Percentiles rank a stretch among this genome's conserved stretches.
These are phyloP conservation scores for Aspergillus udagawae DNA, from an alignment of 2,329 filamentous ascomycete genomes.

Conservation along the genomic window DNA sequence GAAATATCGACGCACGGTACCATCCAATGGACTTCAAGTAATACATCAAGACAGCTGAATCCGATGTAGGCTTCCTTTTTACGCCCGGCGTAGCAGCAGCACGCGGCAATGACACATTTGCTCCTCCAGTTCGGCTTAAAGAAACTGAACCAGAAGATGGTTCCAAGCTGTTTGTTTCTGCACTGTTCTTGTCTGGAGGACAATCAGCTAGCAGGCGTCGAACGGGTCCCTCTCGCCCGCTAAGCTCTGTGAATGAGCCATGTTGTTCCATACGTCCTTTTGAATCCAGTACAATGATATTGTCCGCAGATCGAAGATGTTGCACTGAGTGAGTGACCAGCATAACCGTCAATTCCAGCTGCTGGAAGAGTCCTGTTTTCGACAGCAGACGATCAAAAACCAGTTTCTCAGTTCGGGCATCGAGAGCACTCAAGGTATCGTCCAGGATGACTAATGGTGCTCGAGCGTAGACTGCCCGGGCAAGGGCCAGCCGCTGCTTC, in stretches of 20 bases:
- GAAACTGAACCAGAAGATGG: not conserved
- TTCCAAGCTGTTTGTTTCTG: not conserved
- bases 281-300: not conserved
- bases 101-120: not conserved
- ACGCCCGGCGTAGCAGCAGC: not conserved
- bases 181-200: not conserved
- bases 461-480: slow-evolving; percentile 16
- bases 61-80: not conserved
- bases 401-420: slow-evolving; percentile 1
- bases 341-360: slow-evolving; percentile 8
- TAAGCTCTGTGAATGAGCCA: slow-evolving; percentile 25
- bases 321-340: slow-evolving; percentile 10
- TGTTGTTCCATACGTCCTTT: not conserved
- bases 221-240: not conserved
- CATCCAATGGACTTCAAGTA: not conserved
- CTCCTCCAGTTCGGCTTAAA: not conserved
- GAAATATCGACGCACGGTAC: not conserved
- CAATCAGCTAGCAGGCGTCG: not conserved
- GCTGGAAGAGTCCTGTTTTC: slow-evolving; percentile 6
- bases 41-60: not conserved
- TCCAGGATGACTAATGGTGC: slow-evolving; percentile 12
- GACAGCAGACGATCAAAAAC: slow-evolving; percentile 4
- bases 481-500: slow-evolving; percentile 9
- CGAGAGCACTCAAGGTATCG: slow-evolving; percentile 31
- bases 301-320: slow-evolving; percentile 1